Evolutionary conservation across 768 basidiomycete genomes (phyloP).

Genomic region (Phlebiopsis flavidoalba): DNA sequence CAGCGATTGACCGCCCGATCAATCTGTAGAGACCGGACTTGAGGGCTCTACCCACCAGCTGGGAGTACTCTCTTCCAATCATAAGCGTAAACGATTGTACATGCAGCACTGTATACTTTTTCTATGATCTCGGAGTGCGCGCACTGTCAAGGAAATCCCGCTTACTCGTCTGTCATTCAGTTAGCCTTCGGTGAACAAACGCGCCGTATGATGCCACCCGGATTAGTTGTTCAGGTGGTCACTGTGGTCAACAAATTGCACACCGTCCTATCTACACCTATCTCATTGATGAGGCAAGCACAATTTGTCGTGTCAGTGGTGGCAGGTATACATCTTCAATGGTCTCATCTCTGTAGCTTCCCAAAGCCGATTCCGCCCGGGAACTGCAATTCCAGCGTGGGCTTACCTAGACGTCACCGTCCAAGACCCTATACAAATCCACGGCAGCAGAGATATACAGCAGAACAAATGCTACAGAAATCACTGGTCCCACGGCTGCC

Average conservation of each 20-base stretch:
- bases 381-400: constrained; percentile 54
- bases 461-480: not conserved
- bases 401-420: constrained; percentile 53
- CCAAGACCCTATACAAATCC: constrained; percentile 2
- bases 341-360: constrained; percentile 29
- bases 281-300: constrained; percentile 9
- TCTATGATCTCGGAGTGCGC: constrained; percentile 56
- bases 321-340: not conserved
- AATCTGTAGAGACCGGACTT: no score
- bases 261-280: constrained; percentile 24
- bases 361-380: constrained; percentile 40
- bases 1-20: no score
- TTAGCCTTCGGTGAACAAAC: not conserved
- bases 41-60: no score
- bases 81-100: constrained; percentile 28
- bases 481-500: not conserved
- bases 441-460: not conserved
- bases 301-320: not conserved
- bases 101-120: constrained; percentile 54
- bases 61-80: no score
- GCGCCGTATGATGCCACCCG: not conserved
- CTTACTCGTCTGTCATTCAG: constrained; percentile 26
- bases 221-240: constrained; percentile 38
- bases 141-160: constrained; percentile 43
- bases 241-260: constrained; percentile 44